Conservation (phyloP, 495 filamentous ascomycete genomes). For the Penicillium dipodomyicola region DNA sequence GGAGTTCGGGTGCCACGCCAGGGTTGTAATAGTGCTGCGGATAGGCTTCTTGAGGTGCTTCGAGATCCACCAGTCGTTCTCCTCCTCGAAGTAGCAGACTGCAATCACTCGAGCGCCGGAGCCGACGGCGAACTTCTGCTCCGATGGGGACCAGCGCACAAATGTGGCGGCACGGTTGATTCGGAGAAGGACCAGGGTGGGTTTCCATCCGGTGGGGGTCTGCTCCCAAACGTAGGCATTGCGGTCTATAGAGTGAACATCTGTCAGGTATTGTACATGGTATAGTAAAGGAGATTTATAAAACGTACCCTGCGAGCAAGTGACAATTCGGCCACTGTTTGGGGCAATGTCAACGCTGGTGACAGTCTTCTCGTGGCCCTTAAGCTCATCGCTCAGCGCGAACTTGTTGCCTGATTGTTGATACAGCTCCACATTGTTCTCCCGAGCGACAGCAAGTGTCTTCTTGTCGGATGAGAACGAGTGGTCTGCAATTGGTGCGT, state of each 20-base stretch:
- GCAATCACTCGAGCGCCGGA: constrained; percentile 93
- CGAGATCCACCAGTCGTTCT: constrained; percentile 99
- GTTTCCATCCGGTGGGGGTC: constrained; percentile 87
- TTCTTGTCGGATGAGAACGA: constrained; percentile 91
- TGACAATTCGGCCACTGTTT: constrained; percentile 85
- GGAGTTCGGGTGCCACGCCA: constrained; percentile 96
- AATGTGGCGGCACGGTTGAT: constrained; percentile 97
- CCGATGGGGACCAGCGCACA: constrained; percentile 95
- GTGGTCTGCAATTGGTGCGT: constrained; percentile 94
- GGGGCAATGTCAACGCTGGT: constrained; percentile 96
- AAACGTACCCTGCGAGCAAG: constrained; percentile 84
- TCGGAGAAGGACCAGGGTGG: constrained; percentile 91
- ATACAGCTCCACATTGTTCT: constrained; percentile 91
- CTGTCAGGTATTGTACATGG: not conserved
- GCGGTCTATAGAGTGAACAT: constrained; percentile 62
- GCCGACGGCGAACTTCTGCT: constrained; percentile 95
- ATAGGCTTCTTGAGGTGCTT: constrained; percentile 99
- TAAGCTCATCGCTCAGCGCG: constrained; percentile 83
- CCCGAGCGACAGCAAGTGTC: constrained; percentile 86
- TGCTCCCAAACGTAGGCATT: constrained; percentile 98
- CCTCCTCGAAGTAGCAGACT: constrained; percentile 98
- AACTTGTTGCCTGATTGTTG: constrained; percentile 69
- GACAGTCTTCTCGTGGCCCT: constrained; percentile 94
- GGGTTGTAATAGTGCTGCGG: constrained; percentile 88
- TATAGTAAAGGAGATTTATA: not conserved